Evolutionary conservation across 2,329 filamentous ascomycete genomes (phyloP).

Genomic region (Penicillium sp.): DNA sequence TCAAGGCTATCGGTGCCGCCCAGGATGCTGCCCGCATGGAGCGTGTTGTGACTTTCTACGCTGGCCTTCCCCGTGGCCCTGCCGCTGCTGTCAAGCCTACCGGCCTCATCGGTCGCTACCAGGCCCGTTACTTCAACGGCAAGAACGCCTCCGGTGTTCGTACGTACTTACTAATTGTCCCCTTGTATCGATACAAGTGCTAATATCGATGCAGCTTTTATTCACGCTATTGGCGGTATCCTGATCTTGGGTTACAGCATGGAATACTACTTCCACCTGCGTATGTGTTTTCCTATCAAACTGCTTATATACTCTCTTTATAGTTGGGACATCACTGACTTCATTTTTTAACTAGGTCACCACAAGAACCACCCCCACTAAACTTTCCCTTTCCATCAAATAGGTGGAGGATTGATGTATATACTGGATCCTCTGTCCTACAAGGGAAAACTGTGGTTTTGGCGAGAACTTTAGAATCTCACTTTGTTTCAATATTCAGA

Average conservation of each 20-base stretch:
- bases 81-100: slow-evolving; percentile 79
- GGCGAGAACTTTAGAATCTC: slow-evolving; percentile 20
- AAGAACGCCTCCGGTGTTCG: slow-evolving; percentile 86
- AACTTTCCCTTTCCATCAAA: slow-evolving; percentile 29
- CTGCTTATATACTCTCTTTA: not conserved
- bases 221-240: slow-evolving; percentile 78
- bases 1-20: slow-evolving; percentile 85
- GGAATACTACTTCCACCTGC: slow-evolving; percentile 99
- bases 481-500: slow-evolving; percentile 20
- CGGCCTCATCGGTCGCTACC: slow-evolving; percentile 84
- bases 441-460: slow-evolving; percentile 31
- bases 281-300: slow-evolving; percentile 58
- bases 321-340: not conserved
- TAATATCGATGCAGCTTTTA: slow-evolving; percentile 64
- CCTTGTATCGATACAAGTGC: slow-evolving; percentile 1
- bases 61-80: slow-evolving; percentile 90
- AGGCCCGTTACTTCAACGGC: slow-evolving; percentile 76
- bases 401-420: slow-evolving; percentile 38
- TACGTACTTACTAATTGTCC: slow-evolving; percentile 55
- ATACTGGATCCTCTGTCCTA: slow-evolving; percentile 37
- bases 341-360: slow-evolving; percentile 64
- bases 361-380: slow-evolving; percentile 99
- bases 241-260: slow-evolving; percentile 86
- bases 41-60: slow-evolving; percentile 97
- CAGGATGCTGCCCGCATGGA: slow-evolving; percentile 98